Evolutionary conservation across 1,284 basidiomycete species (phyloP), one percentile per base, ranked within the genome.

Genomic region (Cutaneotrichosporon sp.): DNA sequence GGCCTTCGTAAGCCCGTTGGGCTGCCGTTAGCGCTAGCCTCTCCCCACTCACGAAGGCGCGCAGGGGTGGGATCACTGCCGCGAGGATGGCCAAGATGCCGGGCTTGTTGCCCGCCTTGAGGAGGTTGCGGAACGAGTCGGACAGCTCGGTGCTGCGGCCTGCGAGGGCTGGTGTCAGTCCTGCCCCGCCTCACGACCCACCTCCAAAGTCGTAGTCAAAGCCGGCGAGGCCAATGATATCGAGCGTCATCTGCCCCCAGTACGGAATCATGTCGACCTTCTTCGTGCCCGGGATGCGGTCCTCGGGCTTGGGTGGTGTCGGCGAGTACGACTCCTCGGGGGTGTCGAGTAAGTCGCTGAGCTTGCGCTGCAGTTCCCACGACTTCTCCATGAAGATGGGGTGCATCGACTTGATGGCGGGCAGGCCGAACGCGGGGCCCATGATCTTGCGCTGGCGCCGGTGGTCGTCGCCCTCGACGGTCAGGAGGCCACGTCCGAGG

Each of bases 381-480:
- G 87, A 84, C 69, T 87, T 87, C 50, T 86, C 81, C 77, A 83
- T 85, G 72, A 91, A 89, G 45, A 88, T 81, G 4, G 86, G 86
- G 0, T 82, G 80, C 50, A 89, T 80, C 13, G 69, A 69, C 42
- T 64, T 65, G 31, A 72, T 62, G 27, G 65, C 64, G 9, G 75
- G 77, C 54, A 68, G 79, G 72, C 70, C 81, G 65, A 75, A 85
- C 25, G 64, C 69, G 6, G 72, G 70, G 64, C 81, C 79, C 66
- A 84, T 69, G 34, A 84, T 75, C 59, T 80, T 81, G 24, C 83
- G 78, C 77, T 83, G 76, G 18, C 83, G 81, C 54, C 77, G 80
- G 69, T 89, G 87, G 45, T 78, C 78, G 4, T 80, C 79, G 38
- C 84, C 80, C 63, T 81, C 79, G 7, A 78, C 77, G 14, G 77